These are phyloP conservation scores for Rhodotorula sp. DNA, from an alignment of 1,284 basidiomycete species.

Conservation along the genomic window DNA sequence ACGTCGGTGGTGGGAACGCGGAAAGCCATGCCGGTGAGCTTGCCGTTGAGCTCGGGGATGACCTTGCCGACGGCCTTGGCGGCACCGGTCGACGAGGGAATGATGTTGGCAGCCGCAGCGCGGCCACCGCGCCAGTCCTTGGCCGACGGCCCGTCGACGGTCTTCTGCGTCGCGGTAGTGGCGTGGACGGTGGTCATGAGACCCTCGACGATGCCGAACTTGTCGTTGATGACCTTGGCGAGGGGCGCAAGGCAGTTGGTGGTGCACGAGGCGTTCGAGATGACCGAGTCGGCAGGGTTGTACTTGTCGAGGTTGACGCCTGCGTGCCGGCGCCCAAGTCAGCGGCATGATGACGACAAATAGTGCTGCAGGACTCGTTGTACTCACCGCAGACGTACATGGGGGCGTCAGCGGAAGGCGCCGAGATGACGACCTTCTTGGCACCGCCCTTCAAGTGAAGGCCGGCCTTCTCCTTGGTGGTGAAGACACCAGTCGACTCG, in stretches of 20 bases:
- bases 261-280: conserved; percentile 99
- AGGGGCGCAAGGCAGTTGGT: conserved; percentile 99
- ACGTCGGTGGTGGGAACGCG: conserved; percentile 96
- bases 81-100: conserved; percentile 97
- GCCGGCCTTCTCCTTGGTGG: conserved; percentile 81
- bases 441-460: conserved; percentile 98
- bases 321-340: conserved; percentile 2
- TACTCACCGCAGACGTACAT: conserved; percentile 62
- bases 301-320: conserved; percentile 97
- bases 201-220: conserved; percentile 89
- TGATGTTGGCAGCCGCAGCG: conserved; percentile 96
- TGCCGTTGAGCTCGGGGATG: conserved; percentile 94
- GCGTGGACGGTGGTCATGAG: conserved; percentile 98
- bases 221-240: conserved; percentile 98
- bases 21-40: conserved; percentile 95
- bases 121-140: conserved; percentile 92
- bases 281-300: conserved; percentile 82
- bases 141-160: conserved; percentile 91
- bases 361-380: conserved; percentile 46
- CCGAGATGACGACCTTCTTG: conserved; percentile 99
- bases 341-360: conserved; percentile 57
- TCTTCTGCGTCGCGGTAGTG: conserved; percentile 92
- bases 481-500: conserved; percentile 99
- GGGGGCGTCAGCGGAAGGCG: conserved; percentile 95
- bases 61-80: conserved; percentile 98